Conservation (phyloP, 192 early-diverging fungal species). For the Lunasporangiospora selenospora region DNA sequence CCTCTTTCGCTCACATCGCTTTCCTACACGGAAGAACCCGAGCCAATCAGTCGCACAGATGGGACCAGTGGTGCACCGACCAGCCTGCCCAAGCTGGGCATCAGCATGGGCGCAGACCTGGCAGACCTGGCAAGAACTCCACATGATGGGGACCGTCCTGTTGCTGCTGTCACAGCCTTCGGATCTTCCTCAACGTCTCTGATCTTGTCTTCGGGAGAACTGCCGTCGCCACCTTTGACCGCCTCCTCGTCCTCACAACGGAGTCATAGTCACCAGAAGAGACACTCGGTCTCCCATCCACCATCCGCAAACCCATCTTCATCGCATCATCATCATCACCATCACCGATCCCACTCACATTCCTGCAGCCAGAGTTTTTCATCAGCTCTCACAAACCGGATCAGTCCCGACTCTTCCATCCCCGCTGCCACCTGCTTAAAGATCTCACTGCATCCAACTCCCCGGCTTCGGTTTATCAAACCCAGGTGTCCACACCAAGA, state of each 20-base stretch:
- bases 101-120: too few relatives aligned
- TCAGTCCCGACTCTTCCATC: slow-evolving; percentile 40
- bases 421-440: slow-evolving; percentile 44
- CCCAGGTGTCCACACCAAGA: slow-evolving; percentile 41
- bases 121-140: slow-evolving; percentile 7
- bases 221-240: not conserved
- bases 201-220: too few relatives aligned
- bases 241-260: not conserved
- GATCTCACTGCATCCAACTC: slow-evolving; percentile 45
- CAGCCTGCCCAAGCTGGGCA: too few relatives aligned
- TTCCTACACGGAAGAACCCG: not conserved
- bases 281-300: slow-evolving; percentile 1
- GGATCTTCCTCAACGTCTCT: not conserved
- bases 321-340: not conserved
- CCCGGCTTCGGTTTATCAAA: slow-evolving; percentile 30
- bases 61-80: too few relatives aligned
- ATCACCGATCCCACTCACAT: not conserved
- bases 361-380: not conserved
- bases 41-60: too few relatives aligned
- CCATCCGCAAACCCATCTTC: not conserved
- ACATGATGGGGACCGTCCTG: too few relatives aligned
- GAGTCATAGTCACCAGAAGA: too few relatives aligned
- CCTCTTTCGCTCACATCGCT: slow-evolving; percentile 19
- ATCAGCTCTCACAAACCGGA: slow-evolving; percentile 12
- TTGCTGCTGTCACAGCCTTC: not conserved